Percentiles rank a stretch among this genome's conserved stretches.
Conservation (phyloP, 2,329 filamentous ascomycete species). For the Microdochium paspali region DNA sequence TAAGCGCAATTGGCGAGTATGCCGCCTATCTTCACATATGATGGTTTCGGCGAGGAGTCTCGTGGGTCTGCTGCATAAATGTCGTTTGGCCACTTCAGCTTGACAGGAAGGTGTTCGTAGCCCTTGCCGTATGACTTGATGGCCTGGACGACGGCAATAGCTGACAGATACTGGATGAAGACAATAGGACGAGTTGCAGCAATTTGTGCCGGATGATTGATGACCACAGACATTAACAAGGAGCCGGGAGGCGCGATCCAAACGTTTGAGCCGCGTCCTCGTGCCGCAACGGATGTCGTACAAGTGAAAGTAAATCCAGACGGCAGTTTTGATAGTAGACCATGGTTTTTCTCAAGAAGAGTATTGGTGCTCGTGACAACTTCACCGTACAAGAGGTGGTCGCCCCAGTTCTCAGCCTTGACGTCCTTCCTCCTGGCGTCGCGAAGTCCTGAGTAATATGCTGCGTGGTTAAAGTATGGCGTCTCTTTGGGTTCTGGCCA, state of each 20-base stretch:
- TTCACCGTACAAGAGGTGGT: slow-evolving; percentile 75
- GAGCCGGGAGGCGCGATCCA: slow-evolving; percentile 87
- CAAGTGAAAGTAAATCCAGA: slow-evolving; percentile 83
- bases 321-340: slow-evolving; percentile 65
- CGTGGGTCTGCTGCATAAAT: slow-evolving; percentile 66
- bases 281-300: slow-evolving; percentile 77
- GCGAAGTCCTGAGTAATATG: slow-evolving; percentile 64
- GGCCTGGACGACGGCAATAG: slow-evolving; percentile 76
- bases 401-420: slow-evolving; percentile 62
- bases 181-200: slow-evolving; percentile 69
- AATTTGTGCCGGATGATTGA: slow-evolving; percentile 72
- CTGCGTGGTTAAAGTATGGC: slow-evolving; percentile 75
- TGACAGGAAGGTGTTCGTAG: slow-evolving; percentile 68
- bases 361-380: slow-evolving; percentile 93
- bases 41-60: slow-evolving; percentile 18
- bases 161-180: slow-evolving; percentile 89
- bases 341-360: slow-evolving; percentile 80
- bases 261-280: slow-evolving; percentile 84
- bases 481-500: slow-evolving; percentile 66
- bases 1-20: slow-evolving; percentile 88
- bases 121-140: slow-evolving; percentile 70
- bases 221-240: slow-evolving; percentile 79
- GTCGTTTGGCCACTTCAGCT: slow-evolving; percentile 97
- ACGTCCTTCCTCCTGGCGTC: slow-evolving; percentile 52
- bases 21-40: slow-evolving; percentile 84